phyloP scores from a whole-genome alignment of 257 asterid genomes.

The Plectranthus barbatus region DNA sequence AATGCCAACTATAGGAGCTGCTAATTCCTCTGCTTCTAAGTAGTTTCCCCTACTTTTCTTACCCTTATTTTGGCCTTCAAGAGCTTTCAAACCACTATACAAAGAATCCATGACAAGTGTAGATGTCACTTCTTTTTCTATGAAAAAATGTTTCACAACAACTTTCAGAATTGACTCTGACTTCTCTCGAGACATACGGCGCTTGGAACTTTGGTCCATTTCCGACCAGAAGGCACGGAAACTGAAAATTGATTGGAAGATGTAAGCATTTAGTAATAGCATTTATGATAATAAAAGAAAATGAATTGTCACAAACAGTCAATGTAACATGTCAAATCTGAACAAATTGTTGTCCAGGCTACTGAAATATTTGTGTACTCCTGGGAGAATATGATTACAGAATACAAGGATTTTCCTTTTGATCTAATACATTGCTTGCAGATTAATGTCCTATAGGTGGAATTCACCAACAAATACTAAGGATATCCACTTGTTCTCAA shows the following conservation, averaged over 20 bases:
- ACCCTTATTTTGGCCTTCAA: constrained; percentile 66
- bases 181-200: constrained; percentile 68
- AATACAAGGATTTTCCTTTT: neutral
- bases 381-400: neutral
- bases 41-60: constrained; percentile 53
- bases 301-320: neutral
- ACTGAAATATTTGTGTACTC: neutral
- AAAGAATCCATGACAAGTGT: constrained; percentile 95
- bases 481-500: neutral
- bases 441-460: constrained; percentile 1
- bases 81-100: constrained; percentile 88
- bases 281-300: neutral
- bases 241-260: constrained; percentile 41
- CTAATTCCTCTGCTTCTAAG: constrained; percentile 46
- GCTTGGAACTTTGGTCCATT: constrained; percentile 58
- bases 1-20: constrained; percentile 52
- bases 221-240: constrained; percentile 80
- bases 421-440: neutral
- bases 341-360: neutral
- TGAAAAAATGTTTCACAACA: constrained; percentile 76
- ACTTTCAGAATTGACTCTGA: constrained; percentile 69
- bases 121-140: constrained; percentile 94
- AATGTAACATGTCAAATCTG: neutral
- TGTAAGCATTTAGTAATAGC: constrained; percentile 3
- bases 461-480: neutral